Evolutionary conservation across 2,329 filamentous ascomycete genomes (phyloP).

Genomic region (Beauveria medogensis): DNA sequence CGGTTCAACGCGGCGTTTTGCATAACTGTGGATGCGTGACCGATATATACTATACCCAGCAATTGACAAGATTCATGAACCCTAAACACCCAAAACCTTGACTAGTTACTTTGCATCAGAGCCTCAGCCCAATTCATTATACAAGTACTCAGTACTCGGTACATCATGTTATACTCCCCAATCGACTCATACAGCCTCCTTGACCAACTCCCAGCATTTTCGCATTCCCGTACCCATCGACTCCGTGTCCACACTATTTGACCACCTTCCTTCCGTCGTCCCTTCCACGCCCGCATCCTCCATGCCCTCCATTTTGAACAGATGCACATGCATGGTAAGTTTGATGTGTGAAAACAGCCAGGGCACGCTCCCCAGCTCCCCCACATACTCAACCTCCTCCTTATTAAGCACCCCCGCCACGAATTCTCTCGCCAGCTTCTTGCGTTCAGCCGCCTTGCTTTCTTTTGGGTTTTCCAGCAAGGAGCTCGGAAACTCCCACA

Average conservation of each 20-base stretch:
- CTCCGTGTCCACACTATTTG: conserved; percentile 34
- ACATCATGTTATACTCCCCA: background rate
- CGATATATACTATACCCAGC: conserved; percentile 6
- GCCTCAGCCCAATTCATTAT: background rate
- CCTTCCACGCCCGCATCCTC: background rate
- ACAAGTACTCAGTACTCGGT: background rate
- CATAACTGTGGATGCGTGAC: conserved; percentile 1
- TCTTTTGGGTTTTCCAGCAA: conserved; percentile 21
- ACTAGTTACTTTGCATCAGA: background rate
- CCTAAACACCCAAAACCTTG: background rate
- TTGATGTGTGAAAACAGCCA: conserved; percentile 52
- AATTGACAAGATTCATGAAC: background rate
- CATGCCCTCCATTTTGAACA: conserved; percentile 32
- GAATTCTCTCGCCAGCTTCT: conserved; percentile 27
- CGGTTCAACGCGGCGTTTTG: background rate
- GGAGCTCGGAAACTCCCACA: conserved; percentile 49
- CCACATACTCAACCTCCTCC: conserved; percentile 22
- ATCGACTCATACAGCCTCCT: conserved; percentile 13
- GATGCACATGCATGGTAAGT: conserved; percentile 49
- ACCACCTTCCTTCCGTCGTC: conserved; percentile 27
- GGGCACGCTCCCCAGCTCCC: conserved; percentile 43
- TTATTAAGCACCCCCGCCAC: conserved; percentile 21
- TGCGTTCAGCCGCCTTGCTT: conserved; percentile 21
- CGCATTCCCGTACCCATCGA: conserved; percentile 53
- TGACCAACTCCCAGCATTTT: conserved; percentile 44